Evolutionary conservation across 441 rosid genomes (phyloP).

Genomic region (Corymbia calophylla): DNA sequence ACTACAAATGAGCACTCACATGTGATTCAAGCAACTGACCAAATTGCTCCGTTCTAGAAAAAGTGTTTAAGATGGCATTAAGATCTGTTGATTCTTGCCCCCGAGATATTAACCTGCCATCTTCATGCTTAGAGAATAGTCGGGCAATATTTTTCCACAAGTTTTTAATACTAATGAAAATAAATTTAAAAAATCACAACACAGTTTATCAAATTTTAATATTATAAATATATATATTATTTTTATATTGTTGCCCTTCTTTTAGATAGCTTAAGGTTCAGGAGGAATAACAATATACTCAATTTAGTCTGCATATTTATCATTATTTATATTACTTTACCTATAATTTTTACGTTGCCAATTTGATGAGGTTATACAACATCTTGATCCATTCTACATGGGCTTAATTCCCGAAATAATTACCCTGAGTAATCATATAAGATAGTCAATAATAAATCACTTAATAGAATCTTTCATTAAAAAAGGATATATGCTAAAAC

Average conservation of each 20-base stretch:
- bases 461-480: neutral
- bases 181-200: neutral
- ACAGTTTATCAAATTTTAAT: neutral
- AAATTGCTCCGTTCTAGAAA: neutral
- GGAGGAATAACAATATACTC: neutral
- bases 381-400: neutral
- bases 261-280: neutral
- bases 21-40: neutral
- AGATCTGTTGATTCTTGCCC: neutral
- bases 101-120: neutral
- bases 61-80: neutral
- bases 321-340: neutral
- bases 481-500: neutral
- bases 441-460: neutral
- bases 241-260: neutral
- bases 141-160: neutral
- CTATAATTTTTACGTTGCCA: neutral
- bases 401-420: neutral
- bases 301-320: neutral
- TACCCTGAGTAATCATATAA: neutral
- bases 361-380: neutral
- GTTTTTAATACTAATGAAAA: neutral
- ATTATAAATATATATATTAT: neutral
- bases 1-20: neutral
- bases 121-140: neutral